Conservation (phyloP, 2,329 filamentous ascomycete genomes). For the Aspergillus quadrilineatus region DNA sequence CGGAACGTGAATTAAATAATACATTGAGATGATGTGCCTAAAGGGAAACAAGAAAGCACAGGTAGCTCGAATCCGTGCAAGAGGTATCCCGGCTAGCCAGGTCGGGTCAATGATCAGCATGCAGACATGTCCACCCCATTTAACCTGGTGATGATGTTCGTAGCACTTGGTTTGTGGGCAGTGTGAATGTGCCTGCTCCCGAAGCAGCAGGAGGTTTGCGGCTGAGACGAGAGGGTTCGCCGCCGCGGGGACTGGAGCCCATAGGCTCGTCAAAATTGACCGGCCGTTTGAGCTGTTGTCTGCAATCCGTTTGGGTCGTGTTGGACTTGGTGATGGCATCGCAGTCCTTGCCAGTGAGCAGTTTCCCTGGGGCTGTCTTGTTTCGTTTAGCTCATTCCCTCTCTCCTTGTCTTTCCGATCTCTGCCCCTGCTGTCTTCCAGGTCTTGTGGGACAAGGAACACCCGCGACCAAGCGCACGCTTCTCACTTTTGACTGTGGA, state of each 20-base stretch:
- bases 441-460: background rate
- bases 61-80: too few relatives aligned
- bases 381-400: background rate
- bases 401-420: background rate
- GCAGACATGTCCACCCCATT: conserved; percentile 43
- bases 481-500: background rate
- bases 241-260: conserved; percentile 23
- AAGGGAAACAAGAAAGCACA: conserved; percentile 29
- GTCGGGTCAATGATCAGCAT: conserved; percentile 43
- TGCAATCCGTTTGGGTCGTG: conserved; percentile 6
- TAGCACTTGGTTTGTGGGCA: conserved; percentile 30
- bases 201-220: conserved; percentile 25
- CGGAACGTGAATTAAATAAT: too few relatives aligned
- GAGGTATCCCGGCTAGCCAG: conserved; percentile 34
- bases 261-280: conserved; percentile 31
- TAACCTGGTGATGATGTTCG: conserved; percentile 40
- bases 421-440: background rate
- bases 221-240: conserved; percentile 4
- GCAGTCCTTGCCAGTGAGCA: background rate
- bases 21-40: conserved; percentile 33
- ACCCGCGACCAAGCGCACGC: background rate
- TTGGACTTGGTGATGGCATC: background rate
- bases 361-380: background rate
- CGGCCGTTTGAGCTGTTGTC: conserved; percentile 27
- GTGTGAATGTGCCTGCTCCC: conserved; percentile 25